Conservation (phyloP, 306 rosid species). For the Quercus agrifolia region DNA sequence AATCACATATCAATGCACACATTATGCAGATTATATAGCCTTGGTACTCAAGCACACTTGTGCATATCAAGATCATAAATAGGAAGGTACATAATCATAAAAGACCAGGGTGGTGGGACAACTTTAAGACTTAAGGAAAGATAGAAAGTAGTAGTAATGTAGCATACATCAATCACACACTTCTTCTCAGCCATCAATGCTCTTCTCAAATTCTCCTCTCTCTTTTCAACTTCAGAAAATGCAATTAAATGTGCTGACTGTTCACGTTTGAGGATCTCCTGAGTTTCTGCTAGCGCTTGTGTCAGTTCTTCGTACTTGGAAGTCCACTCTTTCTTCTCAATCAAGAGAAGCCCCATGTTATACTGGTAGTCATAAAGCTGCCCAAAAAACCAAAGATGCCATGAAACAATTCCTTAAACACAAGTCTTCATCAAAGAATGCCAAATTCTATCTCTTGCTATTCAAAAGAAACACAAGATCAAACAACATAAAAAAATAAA, state of each 20-base stretch:
- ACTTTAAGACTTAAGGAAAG: neutral
- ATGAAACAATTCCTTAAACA: neutral
- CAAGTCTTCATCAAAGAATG: neutral
- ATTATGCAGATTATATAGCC: slow-evolving; percentile 8
- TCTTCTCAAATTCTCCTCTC: slow-evolving; percentile 69
- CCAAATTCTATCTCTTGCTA: neutral
- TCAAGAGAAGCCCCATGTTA: slow-evolving; percentile 87
- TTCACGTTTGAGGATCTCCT: slow-evolving; percentile 83
- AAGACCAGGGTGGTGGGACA: neutral
- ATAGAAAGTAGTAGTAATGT: slow-evolving; percentile 22
- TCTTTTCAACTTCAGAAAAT: slow-evolving; percentile 60
- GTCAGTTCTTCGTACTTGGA: slow-evolving; percentile 52
- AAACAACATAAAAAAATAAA: neutral
- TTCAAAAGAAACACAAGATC: slow-evolving; percentile 1
- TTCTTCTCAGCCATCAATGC: slow-evolving; percentile 65
- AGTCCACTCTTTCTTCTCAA: slow-evolving; percentile 79
- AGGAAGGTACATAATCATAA: neutral
- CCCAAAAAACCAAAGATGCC: neutral
- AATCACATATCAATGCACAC: too few species aligned
- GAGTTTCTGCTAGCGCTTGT: slow-evolving; percentile 63
- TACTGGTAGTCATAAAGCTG: slow-evolving; percentile 89
- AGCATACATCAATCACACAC: slow-evolving; percentile 63
- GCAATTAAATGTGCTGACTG: slow-evolving; percentile 73
- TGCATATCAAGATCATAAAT: neutral
- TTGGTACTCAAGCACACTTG: neutral